These are phyloP conservation scores for Solanum okadae DNA, from an alignment of 257 asterid genomes.

Conservation along the genomic window DNA sequence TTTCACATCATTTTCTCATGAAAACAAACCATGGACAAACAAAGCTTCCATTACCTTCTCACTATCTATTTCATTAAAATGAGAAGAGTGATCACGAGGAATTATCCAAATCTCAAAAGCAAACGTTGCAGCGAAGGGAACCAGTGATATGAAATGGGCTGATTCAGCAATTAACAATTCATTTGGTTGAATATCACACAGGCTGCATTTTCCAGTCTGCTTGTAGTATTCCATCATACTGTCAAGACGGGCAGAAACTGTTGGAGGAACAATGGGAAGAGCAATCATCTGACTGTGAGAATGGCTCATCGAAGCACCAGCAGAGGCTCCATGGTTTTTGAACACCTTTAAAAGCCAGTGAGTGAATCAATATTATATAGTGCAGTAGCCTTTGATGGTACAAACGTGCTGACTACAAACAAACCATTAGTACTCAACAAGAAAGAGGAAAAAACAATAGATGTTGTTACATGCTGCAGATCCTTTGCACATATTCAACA, in stretches of 20 bases:
- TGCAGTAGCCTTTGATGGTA: background rate
- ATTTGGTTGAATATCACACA: constrained; percentile 43
- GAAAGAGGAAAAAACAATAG: background rate
- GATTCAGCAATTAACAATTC: constrained; percentile 52
- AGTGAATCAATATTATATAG: background rate
- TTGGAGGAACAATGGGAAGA: constrained; percentile 74
- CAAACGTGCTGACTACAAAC: background rate
- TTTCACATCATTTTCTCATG: background rate
- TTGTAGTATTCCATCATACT: constrained; percentile 61
- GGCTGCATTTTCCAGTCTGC: constrained; percentile 67
- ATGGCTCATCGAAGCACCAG: constrained; percentile 97
- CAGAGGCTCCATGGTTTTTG: constrained; percentile 97
- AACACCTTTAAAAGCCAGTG: constrained; percentile 41
- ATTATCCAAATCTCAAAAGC: constrained; percentile 94
- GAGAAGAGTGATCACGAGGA: constrained; percentile 73
- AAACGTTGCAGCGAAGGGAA: constrained; percentile 69
- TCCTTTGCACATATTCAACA: background rate
- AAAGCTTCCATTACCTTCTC: constrained; percentile 45
- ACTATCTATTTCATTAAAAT: constrained; percentile 57
- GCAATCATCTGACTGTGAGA: constrained; percentile 93
- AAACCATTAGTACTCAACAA: background rate
- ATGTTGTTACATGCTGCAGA: background rate
- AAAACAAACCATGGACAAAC: background rate
- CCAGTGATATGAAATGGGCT: constrained; percentile 54
- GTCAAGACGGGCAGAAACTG: constrained; percentile 51